Evolutionary conservation across 2,329 filamentous ascomycete genomes (phyloP).

Genomic region (Colletotrichum eremochloae): DNA sequence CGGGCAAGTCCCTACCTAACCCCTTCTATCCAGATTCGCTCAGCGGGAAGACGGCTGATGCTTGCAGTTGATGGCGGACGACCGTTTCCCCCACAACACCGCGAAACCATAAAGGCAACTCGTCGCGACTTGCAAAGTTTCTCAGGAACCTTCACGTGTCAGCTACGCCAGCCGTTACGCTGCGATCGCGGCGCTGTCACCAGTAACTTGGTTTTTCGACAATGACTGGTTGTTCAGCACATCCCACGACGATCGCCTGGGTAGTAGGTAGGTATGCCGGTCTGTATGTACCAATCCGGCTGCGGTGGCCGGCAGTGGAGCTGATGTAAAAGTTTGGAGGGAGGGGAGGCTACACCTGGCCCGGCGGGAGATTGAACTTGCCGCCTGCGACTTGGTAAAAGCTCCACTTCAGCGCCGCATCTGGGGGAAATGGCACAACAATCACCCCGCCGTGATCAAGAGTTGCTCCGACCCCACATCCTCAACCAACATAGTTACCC

Average conservation of each 20-base stretch:
- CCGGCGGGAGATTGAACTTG: constrained; percentile 13
- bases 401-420: constrained; percentile 16
- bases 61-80: constrained; percentile 8
- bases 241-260: neutral
- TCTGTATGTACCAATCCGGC: constrained; percentile 30
- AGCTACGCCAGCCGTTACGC: constrained; percentile 7
- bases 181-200: constrained; percentile 6
- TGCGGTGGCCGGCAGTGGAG: constrained; percentile 20
- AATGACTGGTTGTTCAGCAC: constrained; percentile 10
- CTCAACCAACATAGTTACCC: neutral
- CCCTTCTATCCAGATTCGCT: neutral
- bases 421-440: constrained; percentile 32
- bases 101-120: constrained; percentile 16
- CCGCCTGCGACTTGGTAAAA: constrained; percentile 22
- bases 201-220: constrained; percentile 13
- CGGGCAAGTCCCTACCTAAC: neutral
- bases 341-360: neutral
- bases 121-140: constrained; percentile 34
- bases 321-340: neutral
- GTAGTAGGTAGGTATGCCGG: neutral
- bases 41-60: constrained; percentile 26
- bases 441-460: constrained; percentile 28
- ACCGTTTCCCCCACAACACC: constrained; percentile 16
- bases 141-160: neutral
- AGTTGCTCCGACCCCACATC: constrained; percentile 36